Evolutionary conservation across 371 early-diverging fungal species (phyloP).

Genomic region (Mucor mucedo): DNA sequence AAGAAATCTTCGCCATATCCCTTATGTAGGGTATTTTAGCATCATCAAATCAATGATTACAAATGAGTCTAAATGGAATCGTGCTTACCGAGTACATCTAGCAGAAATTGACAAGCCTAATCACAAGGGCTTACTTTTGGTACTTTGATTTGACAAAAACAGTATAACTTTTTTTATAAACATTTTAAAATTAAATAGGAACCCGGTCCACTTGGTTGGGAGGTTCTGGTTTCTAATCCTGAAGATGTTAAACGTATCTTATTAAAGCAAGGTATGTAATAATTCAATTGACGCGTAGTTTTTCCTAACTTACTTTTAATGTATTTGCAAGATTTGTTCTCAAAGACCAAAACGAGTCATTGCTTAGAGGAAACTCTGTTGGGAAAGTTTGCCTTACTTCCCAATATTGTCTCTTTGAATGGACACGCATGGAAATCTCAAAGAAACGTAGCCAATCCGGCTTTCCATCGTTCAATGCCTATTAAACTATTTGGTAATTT

Average conservation of each 20-base stretch:
- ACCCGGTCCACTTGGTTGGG: not conserved
- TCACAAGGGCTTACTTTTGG: conserved; percentile 16
- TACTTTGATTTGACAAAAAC: not conserved
- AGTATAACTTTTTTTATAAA: not conserved
- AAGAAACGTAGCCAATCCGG: conserved; percentile 40
- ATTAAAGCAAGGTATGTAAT: conserved; percentile 6
- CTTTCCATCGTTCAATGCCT: conserved; percentile 44
- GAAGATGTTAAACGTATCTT: conserved; percentile 9
- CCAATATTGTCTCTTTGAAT: too few relatives aligned
- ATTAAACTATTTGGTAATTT: conserved; percentile 36
- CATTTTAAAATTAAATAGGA: not conserved
- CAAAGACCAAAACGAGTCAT: too few relatives aligned
- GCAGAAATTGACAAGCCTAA: conserved; percentile 1
- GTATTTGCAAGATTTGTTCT: too few relatives aligned
- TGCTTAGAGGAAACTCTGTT: too few relatives aligned
- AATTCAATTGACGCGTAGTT: too few relatives aligned
- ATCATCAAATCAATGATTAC: not conserved
- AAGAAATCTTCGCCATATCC: conserved; percentile 29
- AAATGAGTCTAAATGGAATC: not conserved
- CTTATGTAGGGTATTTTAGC: conserved; percentile 10
- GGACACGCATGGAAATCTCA: not conserved
- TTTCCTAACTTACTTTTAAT: too few relatives aligned
- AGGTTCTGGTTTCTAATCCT: conserved; percentile 5
- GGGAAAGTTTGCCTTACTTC: too few relatives aligned
- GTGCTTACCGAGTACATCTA: not conserved